Conservation (phyloP, 2,329 filamentous ascomycete genomes). For the Trichothecium sympodiale region DNA sequence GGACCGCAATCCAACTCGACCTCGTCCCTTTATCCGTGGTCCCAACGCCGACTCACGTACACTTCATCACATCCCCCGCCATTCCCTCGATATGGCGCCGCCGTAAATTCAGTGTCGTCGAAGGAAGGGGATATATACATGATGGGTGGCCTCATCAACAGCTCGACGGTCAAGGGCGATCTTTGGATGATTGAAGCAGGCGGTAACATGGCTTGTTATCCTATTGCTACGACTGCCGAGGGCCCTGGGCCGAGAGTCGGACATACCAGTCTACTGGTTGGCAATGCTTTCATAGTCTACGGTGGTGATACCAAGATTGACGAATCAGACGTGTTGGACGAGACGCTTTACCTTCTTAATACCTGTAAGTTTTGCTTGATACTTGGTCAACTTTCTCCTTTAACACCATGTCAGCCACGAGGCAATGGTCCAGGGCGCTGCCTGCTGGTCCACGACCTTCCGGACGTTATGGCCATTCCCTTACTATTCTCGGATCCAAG, state of each 20-base stretch:
- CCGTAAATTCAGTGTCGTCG: slow-evolving; percentile 82
- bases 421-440: slow-evolving; percentile 92
- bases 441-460: slow-evolving; percentile 77
- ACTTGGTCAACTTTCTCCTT: slow-evolving; percentile 1
- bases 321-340: slow-evolving; percentile 80
- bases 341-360: slow-evolving; percentile 92
- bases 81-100: slow-evolving; percentile 93
- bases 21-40: slow-evolving; percentile 88
- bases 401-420: slow-evolving; percentile 54
- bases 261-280: slow-evolving; percentile 85
- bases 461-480: slow-evolving; percentile 87
- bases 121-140: slow-evolving; percentile 97
- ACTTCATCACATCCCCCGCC: slow-evolving; percentile 72
- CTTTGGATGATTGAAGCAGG: slow-evolving; percentile 95
- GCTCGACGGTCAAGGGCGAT: slow-evolving; percentile 91
- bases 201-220: slow-evolving; percentile 80
- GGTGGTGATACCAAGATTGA: slow-evolving; percentile 97
- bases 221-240: slow-evolving; percentile 82
- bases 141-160: slow-evolving; percentile 94
- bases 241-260: slow-evolving; percentile 91
- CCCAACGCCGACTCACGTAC: slow-evolving; percentile 78
- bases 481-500: slow-evolving; percentile 94
- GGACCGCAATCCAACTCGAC: slow-evolving; percentile 49
- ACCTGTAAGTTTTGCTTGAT: slow-evolving; percentile 60
- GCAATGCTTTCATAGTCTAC: slow-evolving; percentile 98